phyloP scores from a whole-genome alignment of 2,329 filamentous ascomycete genomes.

The Raffaelea deltoideospora region DNA sequence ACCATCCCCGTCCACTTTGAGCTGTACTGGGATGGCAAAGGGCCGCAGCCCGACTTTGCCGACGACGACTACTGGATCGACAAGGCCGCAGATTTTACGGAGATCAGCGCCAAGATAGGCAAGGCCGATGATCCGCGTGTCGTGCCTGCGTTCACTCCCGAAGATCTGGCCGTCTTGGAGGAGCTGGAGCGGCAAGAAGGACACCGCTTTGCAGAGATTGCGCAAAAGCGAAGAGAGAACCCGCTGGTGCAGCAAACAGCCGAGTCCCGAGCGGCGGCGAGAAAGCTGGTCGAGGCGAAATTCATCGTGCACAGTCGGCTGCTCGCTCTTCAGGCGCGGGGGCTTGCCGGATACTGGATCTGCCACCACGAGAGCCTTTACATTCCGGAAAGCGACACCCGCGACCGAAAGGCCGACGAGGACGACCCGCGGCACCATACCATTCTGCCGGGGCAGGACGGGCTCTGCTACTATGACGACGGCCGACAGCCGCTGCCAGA shows the following conservation, averaged over 20 bases:
- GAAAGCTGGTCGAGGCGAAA: background rate
- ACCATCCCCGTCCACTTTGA: background rate
- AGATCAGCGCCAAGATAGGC: background rate
- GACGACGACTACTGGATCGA: background rate
- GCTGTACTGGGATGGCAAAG: background rate
- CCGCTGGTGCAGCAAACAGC: background rate
- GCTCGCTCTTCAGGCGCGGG: background rate
- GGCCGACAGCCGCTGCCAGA: background rate
- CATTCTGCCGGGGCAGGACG: background rate
- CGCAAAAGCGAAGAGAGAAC: background rate
- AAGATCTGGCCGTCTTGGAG: background rate
- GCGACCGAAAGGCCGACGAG: background rate
- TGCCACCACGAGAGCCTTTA: background rate
- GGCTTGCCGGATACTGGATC: conserved; percentile 1
- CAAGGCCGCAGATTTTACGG: background rate
- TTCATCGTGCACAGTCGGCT: background rate
- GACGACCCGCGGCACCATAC: background rate
- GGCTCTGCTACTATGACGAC: background rate
- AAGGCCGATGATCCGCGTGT: background rate
- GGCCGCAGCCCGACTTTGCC: background rate
- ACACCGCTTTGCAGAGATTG: background rate
- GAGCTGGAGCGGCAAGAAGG: background rate
- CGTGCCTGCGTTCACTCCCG: background rate
- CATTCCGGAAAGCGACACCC: background rate
- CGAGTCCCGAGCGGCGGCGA: background rate